Conservation (phyloP, 2,329 filamentous ascomycete genomes). For the Penicillium freii region DNA sequence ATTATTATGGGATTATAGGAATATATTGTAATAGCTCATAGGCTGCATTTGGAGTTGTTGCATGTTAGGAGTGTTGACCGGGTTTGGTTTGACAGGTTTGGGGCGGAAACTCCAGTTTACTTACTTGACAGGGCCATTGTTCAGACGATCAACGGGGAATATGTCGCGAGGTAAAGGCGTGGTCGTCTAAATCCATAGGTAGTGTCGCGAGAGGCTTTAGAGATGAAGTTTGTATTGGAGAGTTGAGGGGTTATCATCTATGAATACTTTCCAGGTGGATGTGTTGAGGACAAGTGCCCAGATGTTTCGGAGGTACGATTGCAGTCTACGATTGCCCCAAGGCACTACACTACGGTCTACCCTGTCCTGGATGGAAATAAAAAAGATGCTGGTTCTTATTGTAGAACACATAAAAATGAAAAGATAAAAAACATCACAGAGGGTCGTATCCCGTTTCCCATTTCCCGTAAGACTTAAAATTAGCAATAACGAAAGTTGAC, state of each 20-base stretch:
- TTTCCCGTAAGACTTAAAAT: slow-evolving; percentile 29
- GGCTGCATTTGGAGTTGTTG: neutral
- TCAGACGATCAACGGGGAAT: neutral
- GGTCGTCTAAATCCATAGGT: neutral
- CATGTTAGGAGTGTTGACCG: no score
- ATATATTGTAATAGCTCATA: accelerated
- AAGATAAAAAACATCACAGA: slow-evolving; percentile 24
- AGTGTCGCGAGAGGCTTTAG: neutral
- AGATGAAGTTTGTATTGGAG: no score
- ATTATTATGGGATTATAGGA: accelerated
- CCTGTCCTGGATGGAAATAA: neutral
- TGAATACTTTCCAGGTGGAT: no score
- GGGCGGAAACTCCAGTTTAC: neutral
- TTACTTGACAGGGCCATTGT: neutral
- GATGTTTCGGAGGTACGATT: neutral
- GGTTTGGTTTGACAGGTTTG: neutral
- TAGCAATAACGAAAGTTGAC: slow-evolving; percentile 15
- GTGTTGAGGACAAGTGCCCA: neutral
- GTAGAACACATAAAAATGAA: slow-evolving; percentile 7
- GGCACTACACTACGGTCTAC: neutral
- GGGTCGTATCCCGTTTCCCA: slow-evolving; percentile 31
- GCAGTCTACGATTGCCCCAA: neutral
- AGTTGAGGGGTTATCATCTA: no score
- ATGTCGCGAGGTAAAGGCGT: neutral
- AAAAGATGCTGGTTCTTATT: slow-evolving; percentile 5